Percentiles rank a stretch among this genome's conserved stretches.
Evolutionary conservation across 768 basidiomycete genomes (phyloP).

Genomic region (Suillus subaureus): DNA sequence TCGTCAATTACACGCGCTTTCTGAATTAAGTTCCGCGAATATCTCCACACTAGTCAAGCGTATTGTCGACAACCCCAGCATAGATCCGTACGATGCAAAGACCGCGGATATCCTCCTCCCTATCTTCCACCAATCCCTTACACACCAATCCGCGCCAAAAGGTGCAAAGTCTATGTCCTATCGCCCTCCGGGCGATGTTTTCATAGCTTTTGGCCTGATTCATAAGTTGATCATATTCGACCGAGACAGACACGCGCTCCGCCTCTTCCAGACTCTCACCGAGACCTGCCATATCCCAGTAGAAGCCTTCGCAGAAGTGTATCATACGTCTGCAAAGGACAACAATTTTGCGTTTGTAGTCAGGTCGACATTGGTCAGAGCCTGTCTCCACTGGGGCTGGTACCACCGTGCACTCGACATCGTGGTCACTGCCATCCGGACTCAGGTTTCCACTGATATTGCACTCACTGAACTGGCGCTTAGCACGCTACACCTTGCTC

Average conservation of each 20-base stretch:
- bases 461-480: slow-evolving; percentile 38
- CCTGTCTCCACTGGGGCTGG: slow-evolving; percentile 61
- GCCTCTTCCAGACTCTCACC: slow-evolving; percentile 53
- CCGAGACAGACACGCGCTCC: slow-evolving; percentile 40
- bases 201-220: slow-evolving; percentile 45
- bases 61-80: slow-evolving; percentile 20
- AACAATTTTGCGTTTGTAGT: slow-evolving; percentile 51
- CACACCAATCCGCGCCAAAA: slow-evolving; percentile 26
- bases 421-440: slow-evolving; percentile 33
- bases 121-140: slow-evolving; percentile 33
- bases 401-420: slow-evolving; percentile 42
- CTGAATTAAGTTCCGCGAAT: slow-evolving; percentile 16
- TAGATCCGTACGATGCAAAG: slow-evolving; percentile 21
- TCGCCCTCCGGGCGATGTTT: slow-evolving; percentile 40
- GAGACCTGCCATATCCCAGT: slow-evolving; percentile 46
- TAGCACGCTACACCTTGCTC: slow-evolving; percentile 46
- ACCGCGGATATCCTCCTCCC: slow-evolving; percentile 31
- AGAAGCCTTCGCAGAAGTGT: slow-evolving; percentile 44
- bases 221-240: slow-evolving; percentile 42
- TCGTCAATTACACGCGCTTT: slow-evolving; percentile 12
- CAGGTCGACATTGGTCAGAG: slow-evolving; percentile 48
- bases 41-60: slow-evolving; percentile 22
- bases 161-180: slow-evolving; percentile 36
- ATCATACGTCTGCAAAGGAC: slow-evolving; percentile 31
- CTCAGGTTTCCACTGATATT: slow-evolving; percentile 23